Base-by-base conservation (phyloP, 306 rosid species). In the Lotus japonicus region DNA sequence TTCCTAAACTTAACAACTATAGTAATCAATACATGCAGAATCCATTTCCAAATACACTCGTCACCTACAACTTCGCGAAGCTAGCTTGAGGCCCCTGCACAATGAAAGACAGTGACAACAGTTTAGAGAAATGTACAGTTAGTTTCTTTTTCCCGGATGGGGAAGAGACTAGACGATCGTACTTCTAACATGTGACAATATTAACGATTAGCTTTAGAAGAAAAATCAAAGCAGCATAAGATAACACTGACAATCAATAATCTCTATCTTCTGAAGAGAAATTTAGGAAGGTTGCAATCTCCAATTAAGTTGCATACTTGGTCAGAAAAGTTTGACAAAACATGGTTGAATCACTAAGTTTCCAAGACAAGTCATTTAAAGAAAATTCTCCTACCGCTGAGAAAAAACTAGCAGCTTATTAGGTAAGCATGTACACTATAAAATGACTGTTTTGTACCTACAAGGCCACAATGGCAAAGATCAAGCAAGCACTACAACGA, bases 31-130 rank as follows among this genome's bases (percentile, higher is more conserved):
- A 45, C 51, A 4, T 50, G 56, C 56, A 63, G 39, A 60, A 33
- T 28, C 46, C 55, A 64, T 39, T 55, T 13, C 44, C 36, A 35
- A 71, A 65, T 55, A 55, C 33, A 77, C 68, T 9, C n/a, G 57
- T 69, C 61, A 18, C 6, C 19, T 42, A 36, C 69, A 46, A 13
- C 43, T 19, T 38, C 13, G 65, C 21, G 49, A 48, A 54, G 41
- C 78, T 81, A 83, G 66, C 53, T 79, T 52, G 83, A 79, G 19
- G 85, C 82, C 11, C 86, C 95, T 84, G 91, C 89, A 73, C 71
- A 68, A 43, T 61, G 46, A 46, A 70, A 70, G 23, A 9, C 54
- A 52, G 42, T 2, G 16, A 4, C 72, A 16, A 10, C 4, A 23
- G 75, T 80, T 51, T 58, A 70, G 50, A 48, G 55, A 39, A 26